These are phyloP conservation scores for Linaria vulgaris DNA, from an alignment of 257 asterid genomes.

Conservation along the genomic window DNA sequence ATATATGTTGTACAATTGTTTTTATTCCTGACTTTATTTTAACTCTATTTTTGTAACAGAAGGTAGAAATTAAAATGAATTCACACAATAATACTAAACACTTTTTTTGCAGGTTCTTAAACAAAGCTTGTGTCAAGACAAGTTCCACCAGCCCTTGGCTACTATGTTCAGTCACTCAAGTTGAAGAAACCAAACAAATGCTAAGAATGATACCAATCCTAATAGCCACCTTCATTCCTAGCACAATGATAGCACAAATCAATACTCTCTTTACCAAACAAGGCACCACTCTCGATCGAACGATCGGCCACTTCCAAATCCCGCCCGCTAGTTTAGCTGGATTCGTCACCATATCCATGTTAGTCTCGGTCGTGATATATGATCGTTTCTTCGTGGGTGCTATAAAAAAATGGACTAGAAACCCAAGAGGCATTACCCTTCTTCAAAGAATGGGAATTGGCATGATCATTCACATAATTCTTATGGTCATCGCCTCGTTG, in stretches of 20 bases:
- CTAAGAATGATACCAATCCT: conserved; percentile 71
- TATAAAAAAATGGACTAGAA: conserved; percentile 49
- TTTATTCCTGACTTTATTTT: no score
- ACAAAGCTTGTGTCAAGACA: conserved; percentile 68
- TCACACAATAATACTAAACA: no score
- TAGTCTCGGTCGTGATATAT: conserved; percentile 63
- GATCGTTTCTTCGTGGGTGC: conserved; percentile 54
- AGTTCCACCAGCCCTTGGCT: conserved; percentile 60
- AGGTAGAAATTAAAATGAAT: no score
- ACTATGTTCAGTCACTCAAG: conserved; percentile 74
- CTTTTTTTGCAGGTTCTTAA: conserved; percentile 54
- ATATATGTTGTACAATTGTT: no score
- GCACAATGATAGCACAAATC: conserved; percentile 72
- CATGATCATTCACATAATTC: conserved; percentile 52
- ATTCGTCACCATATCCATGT: conserved; percentile 73
- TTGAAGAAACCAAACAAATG: conserved; percentile 86
- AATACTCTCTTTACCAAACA: conserved; percentile 73
- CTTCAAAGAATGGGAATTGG: conserved; percentile 92
- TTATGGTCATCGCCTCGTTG: conserved; percentile 64
- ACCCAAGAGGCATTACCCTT: conserved; percentile 74
- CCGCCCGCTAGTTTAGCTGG: conserved; percentile 82
- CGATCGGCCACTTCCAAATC: conserved; percentile 50
- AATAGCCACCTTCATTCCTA: conserved; percentile 62
- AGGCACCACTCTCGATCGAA: conserved; percentile 65
- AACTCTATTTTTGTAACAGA: no score